Conservation (phyloP, 345 rosid species). For the Eucalyptus erythrocorys region DNA sequence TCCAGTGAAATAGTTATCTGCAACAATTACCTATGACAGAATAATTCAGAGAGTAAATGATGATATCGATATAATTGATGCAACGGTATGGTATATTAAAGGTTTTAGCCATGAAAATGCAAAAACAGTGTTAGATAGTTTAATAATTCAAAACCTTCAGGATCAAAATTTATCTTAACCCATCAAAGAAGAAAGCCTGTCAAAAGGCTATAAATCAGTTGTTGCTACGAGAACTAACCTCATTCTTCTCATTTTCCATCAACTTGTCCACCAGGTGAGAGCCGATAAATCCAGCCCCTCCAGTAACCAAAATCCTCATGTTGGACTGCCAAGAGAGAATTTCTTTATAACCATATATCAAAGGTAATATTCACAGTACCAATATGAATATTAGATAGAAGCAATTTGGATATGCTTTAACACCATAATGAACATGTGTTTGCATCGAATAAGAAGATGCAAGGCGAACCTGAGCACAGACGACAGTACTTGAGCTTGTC, state of each 20-base stretch:
- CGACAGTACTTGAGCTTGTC: neutral
- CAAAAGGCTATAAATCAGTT: neutral
- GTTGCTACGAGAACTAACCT: neutral
- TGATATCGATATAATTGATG: neutral
- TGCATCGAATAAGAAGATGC: neutral
- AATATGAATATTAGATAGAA: neutral
- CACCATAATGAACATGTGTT: neutral
- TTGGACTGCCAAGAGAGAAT: constrained; percentile 44
- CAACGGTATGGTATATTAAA: neutral
- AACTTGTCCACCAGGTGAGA: constrained; percentile 91
- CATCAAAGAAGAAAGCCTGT: neutral
- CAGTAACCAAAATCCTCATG: constrained; percentile 88
- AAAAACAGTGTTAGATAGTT: neutral
- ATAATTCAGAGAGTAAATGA: neutral
- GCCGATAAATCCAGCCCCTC: constrained; percentile 99
- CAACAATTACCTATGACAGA: constrained; percentile 39
- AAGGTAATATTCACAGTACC: neutral
- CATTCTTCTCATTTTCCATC: constrained; percentile 88
- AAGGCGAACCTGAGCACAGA: neutral
- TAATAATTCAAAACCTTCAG: neutral
- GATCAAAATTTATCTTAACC: neutral
- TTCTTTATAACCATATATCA: neutral
- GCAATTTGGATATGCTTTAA: neutral
- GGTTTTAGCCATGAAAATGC: neutral
- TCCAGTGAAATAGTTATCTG: constrained; percentile 84